phyloP scores from a whole-genome alignment of 129 eudicot genomes.

The Pittosporum tobira region DNA sequence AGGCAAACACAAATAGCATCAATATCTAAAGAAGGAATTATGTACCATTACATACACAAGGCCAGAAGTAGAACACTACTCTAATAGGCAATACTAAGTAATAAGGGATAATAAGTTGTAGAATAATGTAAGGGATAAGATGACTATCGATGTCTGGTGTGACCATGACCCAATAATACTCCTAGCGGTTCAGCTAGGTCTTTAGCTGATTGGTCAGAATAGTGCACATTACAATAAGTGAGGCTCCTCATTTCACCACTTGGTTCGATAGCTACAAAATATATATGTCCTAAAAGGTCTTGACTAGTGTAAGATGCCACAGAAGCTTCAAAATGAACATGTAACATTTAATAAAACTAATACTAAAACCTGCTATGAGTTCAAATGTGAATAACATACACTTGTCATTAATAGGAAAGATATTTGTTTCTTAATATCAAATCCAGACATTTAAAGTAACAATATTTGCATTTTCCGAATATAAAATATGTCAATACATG shows the following conservation, averaged over 20 bases:
- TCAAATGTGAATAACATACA: background rate
- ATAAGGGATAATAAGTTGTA: too few species aligned
- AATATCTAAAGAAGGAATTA: background rate
- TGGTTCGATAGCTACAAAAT: background rate
- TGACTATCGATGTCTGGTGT: background rate
- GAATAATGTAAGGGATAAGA: background rate
- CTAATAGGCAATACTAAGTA: too few species aligned
- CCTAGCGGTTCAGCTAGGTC: background rate
- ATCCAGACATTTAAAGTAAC: too few species aligned
- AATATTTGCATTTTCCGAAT: background rate
- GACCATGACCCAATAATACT: background rate
- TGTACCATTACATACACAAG: background rate
- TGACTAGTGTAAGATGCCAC: background rate
- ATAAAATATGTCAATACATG: background rate
- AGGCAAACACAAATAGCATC: constrained; percentile 13
- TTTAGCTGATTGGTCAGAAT: background rate
- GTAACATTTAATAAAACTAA: too few species aligned
- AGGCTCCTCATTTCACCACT: background rate
- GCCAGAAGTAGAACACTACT: background rate
- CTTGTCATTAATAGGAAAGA: too few species aligned
- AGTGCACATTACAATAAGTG: background rate
- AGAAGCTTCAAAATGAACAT: background rate
- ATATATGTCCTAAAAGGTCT: background rate
- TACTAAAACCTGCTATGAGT: background rate
- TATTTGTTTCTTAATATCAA: background rate